Evolutionary conservation across 192 early-diverging fungal species (phyloP).

Genomic region (Entomortierella beljakovae): DNA sequence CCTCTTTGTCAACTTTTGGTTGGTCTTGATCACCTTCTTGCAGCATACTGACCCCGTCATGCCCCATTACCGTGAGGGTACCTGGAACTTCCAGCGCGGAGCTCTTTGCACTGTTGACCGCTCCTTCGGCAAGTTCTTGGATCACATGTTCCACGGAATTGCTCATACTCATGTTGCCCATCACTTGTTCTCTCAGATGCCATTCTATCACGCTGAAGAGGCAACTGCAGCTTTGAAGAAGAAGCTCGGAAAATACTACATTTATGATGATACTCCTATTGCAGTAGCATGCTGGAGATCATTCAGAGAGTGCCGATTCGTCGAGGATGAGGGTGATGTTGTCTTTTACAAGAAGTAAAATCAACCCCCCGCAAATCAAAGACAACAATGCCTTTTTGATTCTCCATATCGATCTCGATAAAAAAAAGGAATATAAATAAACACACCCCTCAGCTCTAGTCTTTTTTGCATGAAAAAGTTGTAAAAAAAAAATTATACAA

Average conservation of each 20-base stretch:
- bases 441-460: too few relatives aligned
- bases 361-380: too few relatives aligned
- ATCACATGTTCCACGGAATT: constrained; percentile 85
- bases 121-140: constrained; percentile 86
- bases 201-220: constrained; percentile 93
- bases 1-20: constrained; percentile 93
- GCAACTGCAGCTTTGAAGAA: constrained; percentile 87
- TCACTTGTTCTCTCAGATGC: constrained; percentile 98
- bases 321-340: constrained; percentile 80
- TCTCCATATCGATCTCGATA: too few relatives aligned
- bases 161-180: constrained; percentile 95
- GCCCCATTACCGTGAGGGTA: constrained; percentile 88
- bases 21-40: constrained; percentile 95
- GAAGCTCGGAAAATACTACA: constrained; percentile 85
- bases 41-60: constrained; percentile 92
- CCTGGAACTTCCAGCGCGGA: constrained; percentile 95
- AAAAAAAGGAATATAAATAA: too few relatives aligned
- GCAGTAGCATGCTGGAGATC: constrained; percentile 75
- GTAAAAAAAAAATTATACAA: neutral
- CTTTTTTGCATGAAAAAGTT: neutral
- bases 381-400: too few relatives aligned
- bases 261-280: constrained; percentile 79
- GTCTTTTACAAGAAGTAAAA: constrained; percentile 20
- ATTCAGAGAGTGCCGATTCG: constrained; percentile 81
- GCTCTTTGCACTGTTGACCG: constrained; percentile 92